Percentiles rank a stretch among this genome's conserved stretches.
Conservation (phyloP, 768 basidiomycete genomes). For the Pisolithus orientalis region DNA sequence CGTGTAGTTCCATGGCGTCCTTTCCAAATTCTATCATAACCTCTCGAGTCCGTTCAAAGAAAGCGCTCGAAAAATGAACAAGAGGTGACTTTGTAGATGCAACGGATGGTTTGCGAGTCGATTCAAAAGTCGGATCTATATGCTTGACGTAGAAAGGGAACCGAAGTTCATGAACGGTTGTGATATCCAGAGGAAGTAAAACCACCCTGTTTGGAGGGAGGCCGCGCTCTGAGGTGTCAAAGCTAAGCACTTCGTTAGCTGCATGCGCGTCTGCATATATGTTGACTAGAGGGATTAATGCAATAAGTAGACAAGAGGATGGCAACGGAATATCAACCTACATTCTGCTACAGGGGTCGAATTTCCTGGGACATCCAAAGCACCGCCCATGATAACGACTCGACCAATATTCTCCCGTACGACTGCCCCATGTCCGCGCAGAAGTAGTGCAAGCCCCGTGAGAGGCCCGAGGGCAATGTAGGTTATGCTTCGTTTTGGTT, state of each 20-base stretch:
- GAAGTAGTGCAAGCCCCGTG: constrained; percentile 70
- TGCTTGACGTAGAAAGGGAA: constrained; percentile 53
- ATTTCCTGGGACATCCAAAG: constrained; percentile 88
- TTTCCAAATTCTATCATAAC: constrained; percentile 77
- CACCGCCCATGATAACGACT: constrained; percentile 92
- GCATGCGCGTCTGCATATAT: constrained; percentile 87
- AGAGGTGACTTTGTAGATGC: constrained; percentile 49
- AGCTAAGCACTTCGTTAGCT: constrained; percentile 58
- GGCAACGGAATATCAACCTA: constrained; percentile 29
- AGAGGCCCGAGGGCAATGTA: constrained; percentile 73
- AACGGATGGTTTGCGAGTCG: constrained; percentile 42
- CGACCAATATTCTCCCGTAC: constrained; percentile 58
- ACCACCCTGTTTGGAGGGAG: constrained; percentile 64
- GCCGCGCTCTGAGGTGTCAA: constrained; percentile 31
- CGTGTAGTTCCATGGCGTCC: constrained; percentile 87
- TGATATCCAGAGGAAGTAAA: constrained; percentile 76
- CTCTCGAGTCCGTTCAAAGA: constrained; percentile 68
- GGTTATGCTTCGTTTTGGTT: constrained; percentile 50
- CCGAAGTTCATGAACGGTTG: constrained; percentile 70
- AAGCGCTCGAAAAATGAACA: constrained; percentile 71
- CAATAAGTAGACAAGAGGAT: not conserved
- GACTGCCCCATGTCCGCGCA: constrained; percentile 47
- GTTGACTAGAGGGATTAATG: constrained; percentile 49
- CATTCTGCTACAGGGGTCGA: constrained; percentile 80
- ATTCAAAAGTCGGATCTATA: constrained; percentile 60